Evolutionary conservation across 1,284 basidiomycete genomes (phyloP), one percentile per base, ranked within the genome.

Genomic region (Pulchroboletus neoregius): DNA sequence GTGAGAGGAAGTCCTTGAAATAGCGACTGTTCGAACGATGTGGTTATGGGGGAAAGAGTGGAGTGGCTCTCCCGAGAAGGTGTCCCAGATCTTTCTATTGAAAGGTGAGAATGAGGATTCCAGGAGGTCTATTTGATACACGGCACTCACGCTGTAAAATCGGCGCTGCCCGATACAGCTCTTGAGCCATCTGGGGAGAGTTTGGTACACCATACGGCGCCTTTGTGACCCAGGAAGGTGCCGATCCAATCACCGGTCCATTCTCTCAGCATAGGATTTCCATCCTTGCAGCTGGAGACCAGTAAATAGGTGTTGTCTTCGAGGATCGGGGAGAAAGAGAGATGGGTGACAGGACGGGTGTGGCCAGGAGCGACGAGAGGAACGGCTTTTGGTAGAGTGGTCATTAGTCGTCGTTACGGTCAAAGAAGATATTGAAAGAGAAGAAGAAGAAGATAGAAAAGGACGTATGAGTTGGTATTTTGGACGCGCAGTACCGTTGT

Each of bases 221-320:
- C 95, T 68, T 99, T 99, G 74, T 99, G 95, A 3, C 94, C 94
- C 13, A 97, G 76, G 68, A 99, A 99, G 6, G 95, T 98, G 18
- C 95, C 95, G 60, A 97, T 89, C 95, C 95, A 99, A 68, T 99
- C 95, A 23, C 95, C 95, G 42, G 92, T 91, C 93, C 92, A 94
- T 63, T 94, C 91, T 56, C 93, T 82, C 55, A 96, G 73, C 92
- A 95, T 95, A 28, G 94, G 93, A 59, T 93, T 94, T 27, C 93
- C 93, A 74, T 96, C 94, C 71, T 97, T 96, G 75, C 94, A 96
- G 58, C 89, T 90, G 44, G 92, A 95, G 60, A 95, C 87, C 55
- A 97, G 78, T 53, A 94, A 74, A 69, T 87, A 97, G 24, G 84
- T 82, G 50, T 82, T 80, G 68, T 95, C 92, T 31, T 91, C 80